Evolutionary conservation across 129 eudicot species (phyloP).

Genomic region (Tanacetum coccineum): DNA sequence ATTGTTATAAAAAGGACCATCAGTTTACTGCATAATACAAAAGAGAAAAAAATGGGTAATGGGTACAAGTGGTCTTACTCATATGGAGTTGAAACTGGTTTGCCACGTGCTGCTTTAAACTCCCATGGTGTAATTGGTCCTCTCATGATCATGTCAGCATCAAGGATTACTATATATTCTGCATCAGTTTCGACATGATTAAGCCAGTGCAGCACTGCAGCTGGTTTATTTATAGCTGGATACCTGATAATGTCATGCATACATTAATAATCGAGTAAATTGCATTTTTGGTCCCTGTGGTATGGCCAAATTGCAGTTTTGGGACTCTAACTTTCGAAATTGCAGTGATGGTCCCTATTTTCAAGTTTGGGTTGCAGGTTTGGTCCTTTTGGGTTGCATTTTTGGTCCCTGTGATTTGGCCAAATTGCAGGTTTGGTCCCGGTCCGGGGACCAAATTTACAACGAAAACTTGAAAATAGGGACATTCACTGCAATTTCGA

Average conservation of each 20-base stretch:
- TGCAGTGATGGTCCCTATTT: no score
- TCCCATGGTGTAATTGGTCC: conserved; percentile 99
- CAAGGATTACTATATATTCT: conserved; percentile 82
- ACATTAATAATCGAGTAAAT: not conserved
- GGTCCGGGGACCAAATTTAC: no score
- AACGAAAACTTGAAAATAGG: no score
- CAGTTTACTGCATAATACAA: not conserved
- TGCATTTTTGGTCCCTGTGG: no score
- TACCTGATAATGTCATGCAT: conserved; percentile 51
- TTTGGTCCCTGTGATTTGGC: no score
- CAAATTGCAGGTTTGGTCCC: no score
- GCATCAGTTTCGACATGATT: conserved; percentile 82
- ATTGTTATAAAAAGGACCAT: not conserved
- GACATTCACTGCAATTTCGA: no score
- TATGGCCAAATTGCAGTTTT: no score
- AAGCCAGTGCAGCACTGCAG: conserved; percentile 92
- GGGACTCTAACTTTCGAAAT: no score
- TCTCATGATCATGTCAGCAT: conserved; percentile 98
- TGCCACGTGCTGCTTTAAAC: conserved; percentile 74
- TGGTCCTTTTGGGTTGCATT: no score
- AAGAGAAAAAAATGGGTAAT: not conserved
- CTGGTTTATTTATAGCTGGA: conserved; percentile 99
- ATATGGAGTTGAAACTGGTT: conserved; percentile 95
- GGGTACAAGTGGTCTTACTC: conserved; percentile 49
- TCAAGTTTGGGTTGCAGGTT: no score